Evolutionary conservation across 441 rosid species (phyloP).

Genomic region (Syzygium malaccense): DNA sequence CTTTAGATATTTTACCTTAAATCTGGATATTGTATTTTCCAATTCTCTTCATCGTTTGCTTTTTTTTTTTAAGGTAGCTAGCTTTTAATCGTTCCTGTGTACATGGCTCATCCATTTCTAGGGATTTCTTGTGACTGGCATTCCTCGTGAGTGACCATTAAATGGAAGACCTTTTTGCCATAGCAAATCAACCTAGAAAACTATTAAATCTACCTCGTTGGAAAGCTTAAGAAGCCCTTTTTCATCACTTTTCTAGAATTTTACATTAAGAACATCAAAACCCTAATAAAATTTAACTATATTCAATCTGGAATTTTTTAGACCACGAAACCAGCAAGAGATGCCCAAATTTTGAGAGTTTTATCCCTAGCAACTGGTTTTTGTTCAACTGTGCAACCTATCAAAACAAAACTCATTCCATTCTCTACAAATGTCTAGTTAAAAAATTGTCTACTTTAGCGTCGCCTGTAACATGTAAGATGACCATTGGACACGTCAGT

Average conservation of each 20-base stretch:
- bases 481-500: too few relatives aligned
- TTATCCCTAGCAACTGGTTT: not conserved
- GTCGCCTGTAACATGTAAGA: too few relatives aligned
- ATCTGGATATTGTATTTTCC: slow-evolving; percentile 30
- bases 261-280: too few relatives aligned
- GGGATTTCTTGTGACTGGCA: too few relatives aligned
- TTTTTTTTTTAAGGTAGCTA: slow-evolving; percentile 4
- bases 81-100: too few relatives aligned
- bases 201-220: not conserved
- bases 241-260: too few relatives aligned
- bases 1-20: slow-evolving; percentile 26
- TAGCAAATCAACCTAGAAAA: not conserved
- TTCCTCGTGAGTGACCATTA: too few relatives aligned
- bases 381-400: too few relatives aligned
- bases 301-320: too few relatives aligned
- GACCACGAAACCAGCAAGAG: too few relatives aligned
- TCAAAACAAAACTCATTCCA: not conserved
- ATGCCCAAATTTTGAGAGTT: not conserved
- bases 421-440: not conserved
- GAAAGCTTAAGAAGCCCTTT: not conserved
- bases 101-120: not conserved
- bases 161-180: not conserved
- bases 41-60: slow-evolving; percentile 42
- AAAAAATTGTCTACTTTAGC: too few relatives aligned
- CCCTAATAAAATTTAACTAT: too few relatives aligned